Base-by-base conservation (phyloP, 2,329 filamentous ascomycete species). In the Nemania abortiva region DNA sequence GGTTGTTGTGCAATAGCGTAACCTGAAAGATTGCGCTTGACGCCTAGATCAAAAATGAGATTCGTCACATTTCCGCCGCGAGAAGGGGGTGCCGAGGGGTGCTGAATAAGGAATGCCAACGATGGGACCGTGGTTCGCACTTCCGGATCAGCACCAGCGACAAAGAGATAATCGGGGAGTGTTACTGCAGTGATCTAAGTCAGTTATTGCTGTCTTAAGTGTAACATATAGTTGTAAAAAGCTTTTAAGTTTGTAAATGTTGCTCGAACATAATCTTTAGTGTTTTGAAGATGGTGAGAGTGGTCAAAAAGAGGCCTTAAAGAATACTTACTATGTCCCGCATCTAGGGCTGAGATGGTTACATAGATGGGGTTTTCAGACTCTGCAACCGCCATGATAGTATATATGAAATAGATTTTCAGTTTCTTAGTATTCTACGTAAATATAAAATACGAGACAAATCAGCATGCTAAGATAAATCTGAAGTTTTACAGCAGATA, bases 21-120 rank as follows among this genome's bases (percentile, higher is more conserved):
- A 50, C 78, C 78, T 5, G 75, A 69, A 13, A 83, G 70, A 34
- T 85, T 79, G 53, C 83, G 81, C 61, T 85, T 84, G 22, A 87
- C 77, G 9, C 86, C 86, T 9, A 89, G 81, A 72, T 88, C 86
- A 75, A 88, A 88, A 69, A 88, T 76, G 7, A 87, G 59, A 39
- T 77, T 74, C 65, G 79, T 77, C 69, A 74, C 78, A 67, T 73
- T 79, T 54, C 67, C 73, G n/a, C 66, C 61, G 56, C 60, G 52
- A 52, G 70, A 61, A 6, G 61, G 63, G 61, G 69, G 62, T 1
- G 65, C 29, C 4, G 81, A 78, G 1, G 81, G 79, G 69, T 88
- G 86, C 29, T 79, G 81, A 39, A 88, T 81, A 1, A 89, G 79
- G 72, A 88, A 89, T 0, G 82, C 82, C 2, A 88, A 78, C 0